Conservation (phyloP, 2,329 filamentous ascomycete species). For the Aspergillus sp. region DNA sequence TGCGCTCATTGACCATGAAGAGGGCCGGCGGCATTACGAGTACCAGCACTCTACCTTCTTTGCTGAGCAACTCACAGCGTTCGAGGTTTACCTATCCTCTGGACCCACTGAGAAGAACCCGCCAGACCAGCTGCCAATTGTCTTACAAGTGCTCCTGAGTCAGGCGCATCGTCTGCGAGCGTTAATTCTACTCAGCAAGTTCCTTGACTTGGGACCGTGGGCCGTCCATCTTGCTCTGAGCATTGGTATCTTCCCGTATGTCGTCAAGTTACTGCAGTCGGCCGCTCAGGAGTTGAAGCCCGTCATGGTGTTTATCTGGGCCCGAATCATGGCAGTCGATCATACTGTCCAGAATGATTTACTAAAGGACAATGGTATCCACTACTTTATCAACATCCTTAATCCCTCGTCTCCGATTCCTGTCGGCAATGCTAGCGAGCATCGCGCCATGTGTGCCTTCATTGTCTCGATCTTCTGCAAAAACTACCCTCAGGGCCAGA, state of each 20-base stretch:
- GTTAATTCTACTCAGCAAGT: conserved; percentile 83
- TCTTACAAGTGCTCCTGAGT: conserved; percentile 89
- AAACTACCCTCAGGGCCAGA: conserved; percentile 83
- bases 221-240: conserved; percentile 96
- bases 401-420: conserved; percentile 77
- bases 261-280: conserved; percentile 93
- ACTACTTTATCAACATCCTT: conserved; percentile 90
- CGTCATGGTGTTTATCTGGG: conserved; percentile 99
- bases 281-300: conserved; percentile 91
- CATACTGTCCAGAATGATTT: conserved; percentile 88
- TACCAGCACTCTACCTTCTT: conserved; percentile 96
- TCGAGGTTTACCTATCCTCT: conserved; percentile 86
- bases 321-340: conserved; percentile 88
- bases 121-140: conserved; percentile 91
- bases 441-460: conserved; percentile 98
- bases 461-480: conserved; percentile 97
- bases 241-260: conserved; percentile 97
- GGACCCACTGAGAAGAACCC: conserved; percentile 78
- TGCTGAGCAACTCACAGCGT: conserved; percentile 91
- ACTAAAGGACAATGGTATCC: conserved; percentile 93
- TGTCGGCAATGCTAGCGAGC: conserved; percentile 81
- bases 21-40: conserved; percentile 71
- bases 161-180: conserved; percentile 90
- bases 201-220: conserved; percentile 93
- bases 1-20: conserved; percentile 67